Evolutionary conservation across 2,329 filamentous ascomycete species (phyloP).

Genomic region (Sphaerulina populicola): DNA sequence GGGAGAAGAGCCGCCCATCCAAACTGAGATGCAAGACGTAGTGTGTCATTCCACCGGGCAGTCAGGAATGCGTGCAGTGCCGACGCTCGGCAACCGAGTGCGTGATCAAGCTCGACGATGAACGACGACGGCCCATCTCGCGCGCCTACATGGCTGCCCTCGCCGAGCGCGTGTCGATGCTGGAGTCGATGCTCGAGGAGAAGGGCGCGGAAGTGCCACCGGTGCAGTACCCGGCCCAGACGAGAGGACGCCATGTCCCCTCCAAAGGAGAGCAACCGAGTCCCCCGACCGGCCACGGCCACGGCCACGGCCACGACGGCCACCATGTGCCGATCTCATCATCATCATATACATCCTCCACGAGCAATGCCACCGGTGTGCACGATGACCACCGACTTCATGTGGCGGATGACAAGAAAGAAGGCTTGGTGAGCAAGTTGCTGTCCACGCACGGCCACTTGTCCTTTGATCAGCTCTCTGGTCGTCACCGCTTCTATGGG

Average conservation of each 20-base stretch:
- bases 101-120: conserved; percentile 26
- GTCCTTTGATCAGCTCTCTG: conserved; percentile 23
- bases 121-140: conserved; percentile 22
- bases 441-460: conserved; percentile 24
- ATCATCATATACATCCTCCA: conserved; percentile 3
- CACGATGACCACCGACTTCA: no score
- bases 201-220: conserved; percentile 19
- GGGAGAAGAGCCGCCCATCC: no score
- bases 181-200: conserved; percentile 23
- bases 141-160: conserved; percentile 24
- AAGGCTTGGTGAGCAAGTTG: conserved; percentile 21
- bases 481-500: conserved; percentile 22
- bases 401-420: conserved; percentile 23
- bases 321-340: neutral
- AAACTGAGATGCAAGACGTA: neutral
- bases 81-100: conserved; percentile 20
- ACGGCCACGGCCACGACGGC: conserved; percentile 10
- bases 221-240: conserved; percentile 24
- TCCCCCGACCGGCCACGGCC: conserved; percentile 12
- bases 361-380: conserved; percentile 6
- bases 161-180: conserved; percentile 21
- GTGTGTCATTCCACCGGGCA: conserved; percentile 23
- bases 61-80: conserved; percentile 22
- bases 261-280: conserved; percentile 15
- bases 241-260: conserved; percentile 15